Evolutionary conservation across 2,329 filamentous ascomycete species (phyloP).

Genomic region (Dactylellina sp.): DNA sequence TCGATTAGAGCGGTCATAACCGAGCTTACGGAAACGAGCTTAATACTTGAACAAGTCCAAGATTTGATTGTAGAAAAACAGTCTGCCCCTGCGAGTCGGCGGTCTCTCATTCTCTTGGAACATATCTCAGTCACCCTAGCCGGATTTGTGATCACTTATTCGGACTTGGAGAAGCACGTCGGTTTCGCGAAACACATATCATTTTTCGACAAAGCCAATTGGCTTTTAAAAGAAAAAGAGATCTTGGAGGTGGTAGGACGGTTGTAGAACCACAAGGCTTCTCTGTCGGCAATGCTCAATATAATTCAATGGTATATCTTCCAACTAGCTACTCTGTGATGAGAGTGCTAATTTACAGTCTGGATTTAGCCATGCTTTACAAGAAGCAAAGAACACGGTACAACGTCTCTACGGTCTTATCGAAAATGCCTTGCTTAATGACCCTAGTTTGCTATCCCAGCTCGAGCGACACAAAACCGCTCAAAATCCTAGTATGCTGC

Average conservation of each 20-base stretch:
- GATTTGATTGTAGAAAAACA: background rate
- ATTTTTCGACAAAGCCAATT: conserved; percentile 24
- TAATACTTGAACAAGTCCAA: conserved; percentile 25
- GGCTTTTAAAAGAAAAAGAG: conserved; percentile 26
- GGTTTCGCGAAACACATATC: conserved; percentile 10
- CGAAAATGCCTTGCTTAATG: background rate
- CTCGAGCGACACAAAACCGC: background rate
- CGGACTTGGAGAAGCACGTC: conserved; percentile 20
- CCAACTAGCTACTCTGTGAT: background rate
- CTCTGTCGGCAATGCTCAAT: conserved; percentile 24
- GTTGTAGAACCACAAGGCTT: conserved; percentile 37
- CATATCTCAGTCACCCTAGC: conserved; percentile 33
- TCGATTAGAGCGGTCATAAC: conserved; percentile 8
- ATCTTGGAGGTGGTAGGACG: conserved; percentile 20
- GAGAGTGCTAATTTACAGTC: background rate
- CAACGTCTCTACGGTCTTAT: conserved; percentile 6
- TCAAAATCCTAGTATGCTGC: background rate
- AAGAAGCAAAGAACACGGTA: conserved; percentile 21
- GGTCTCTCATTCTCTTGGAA: conserved; percentile 27
- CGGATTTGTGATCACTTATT: conserved; percentile 31
- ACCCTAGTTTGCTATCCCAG: background rate
- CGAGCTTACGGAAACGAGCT: conserved; percentile 17
- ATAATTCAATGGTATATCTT: conserved; percentile 28
- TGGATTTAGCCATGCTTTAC: conserved; percentile 19
- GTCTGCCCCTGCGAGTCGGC: background rate